phyloP scores from a whole-genome alignment of 208 protist species.

The Trypanosoma caninum region DNA sequence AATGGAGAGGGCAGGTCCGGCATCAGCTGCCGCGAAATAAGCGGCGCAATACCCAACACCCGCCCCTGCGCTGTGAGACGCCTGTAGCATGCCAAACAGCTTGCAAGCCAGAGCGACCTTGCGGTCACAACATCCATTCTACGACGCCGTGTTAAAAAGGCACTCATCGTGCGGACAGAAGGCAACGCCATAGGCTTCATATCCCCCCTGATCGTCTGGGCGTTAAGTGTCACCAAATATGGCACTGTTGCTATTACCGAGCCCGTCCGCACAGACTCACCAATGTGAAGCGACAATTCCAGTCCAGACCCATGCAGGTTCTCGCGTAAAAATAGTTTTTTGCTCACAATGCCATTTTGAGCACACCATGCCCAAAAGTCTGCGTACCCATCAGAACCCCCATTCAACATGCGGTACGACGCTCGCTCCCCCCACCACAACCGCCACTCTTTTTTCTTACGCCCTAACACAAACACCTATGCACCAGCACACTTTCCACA shows the following conservation, averaged over 20 bases:
- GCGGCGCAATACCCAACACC: slow-evolving; percentile 22
- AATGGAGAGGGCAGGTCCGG: slow-evolving; percentile 35
- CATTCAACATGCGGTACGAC: slow-evolving; percentile 12
- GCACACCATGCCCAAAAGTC: slow-evolving; percentile 68
- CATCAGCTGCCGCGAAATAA: slow-evolving; percentile 28
- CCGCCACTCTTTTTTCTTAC: not conserved
- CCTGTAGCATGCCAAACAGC: slow-evolving; percentile 33
- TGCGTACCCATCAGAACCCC: slow-evolving; percentile 23
- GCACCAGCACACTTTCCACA: not conserved
- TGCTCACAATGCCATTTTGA: slow-evolving; percentile 51
- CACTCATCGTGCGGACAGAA: slow-evolving; percentile 34
- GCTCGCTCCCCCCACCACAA: not conserved
- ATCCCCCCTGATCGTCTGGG: slow-evolving; percentile 62
- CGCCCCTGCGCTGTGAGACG: slow-evolving; percentile 22
- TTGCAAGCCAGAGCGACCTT: slow-evolving; percentile 20
- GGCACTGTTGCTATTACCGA: slow-evolving; percentile 60
- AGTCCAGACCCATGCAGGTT: slow-evolving; percentile 7
- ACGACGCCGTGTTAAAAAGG: slow-evolving; percentile 47
- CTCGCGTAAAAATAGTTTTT: slow-evolving; percentile 34
- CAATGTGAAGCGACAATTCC: slow-evolving; percentile 34
- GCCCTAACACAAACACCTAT: not conserved
- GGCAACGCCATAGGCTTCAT: slow-evolving; percentile 41
- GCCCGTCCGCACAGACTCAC: slow-evolving; percentile 44
- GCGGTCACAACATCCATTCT: slow-evolving; percentile 35
- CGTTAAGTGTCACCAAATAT: slow-evolving; percentile 61